These are phyloP conservation scores for Knufia fluminis DNA, from an alignment of 2,329 filamentous ascomycete species.

Conservation along the genomic window DNA sequence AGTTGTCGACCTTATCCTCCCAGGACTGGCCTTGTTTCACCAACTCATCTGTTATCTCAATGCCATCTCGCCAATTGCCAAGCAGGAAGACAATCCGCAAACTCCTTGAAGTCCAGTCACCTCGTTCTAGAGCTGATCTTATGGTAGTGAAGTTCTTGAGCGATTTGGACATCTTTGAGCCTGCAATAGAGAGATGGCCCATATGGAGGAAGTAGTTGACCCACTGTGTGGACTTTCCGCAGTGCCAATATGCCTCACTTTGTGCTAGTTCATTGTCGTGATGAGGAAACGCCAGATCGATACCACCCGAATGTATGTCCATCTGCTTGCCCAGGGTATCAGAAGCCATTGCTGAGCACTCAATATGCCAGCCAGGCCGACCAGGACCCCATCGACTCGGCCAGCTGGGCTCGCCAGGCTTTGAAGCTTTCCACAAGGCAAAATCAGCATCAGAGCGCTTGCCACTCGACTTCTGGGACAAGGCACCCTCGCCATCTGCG, in stretches of 20 bases:
- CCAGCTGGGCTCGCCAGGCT: conserved; percentile 87
- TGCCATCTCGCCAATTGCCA: conserved; percentile 80
- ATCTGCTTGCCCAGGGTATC: conserved; percentile 75
- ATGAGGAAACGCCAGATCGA: conserved; percentile 85
- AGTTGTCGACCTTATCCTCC: conserved; percentile 70
- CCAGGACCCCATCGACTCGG: conserved; percentile 78
- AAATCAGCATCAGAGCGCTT: conserved; percentile 80
- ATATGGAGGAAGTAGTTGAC: conserved; percentile 95
- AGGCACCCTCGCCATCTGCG: conserved; percentile 80
- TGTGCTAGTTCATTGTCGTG: conserved; percentile 90
- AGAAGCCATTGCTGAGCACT: conserved; percentile 92
- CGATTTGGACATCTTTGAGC: conserved; percentile 92
- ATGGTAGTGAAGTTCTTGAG: conserved; percentile 96
- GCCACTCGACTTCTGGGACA: conserved; percentile 50
- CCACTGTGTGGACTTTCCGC: conserved; percentile 55
- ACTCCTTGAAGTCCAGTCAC: conserved; percentile 66
- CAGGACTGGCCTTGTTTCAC: conserved; percentile 64
- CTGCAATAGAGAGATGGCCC: conserved; percentile 81
- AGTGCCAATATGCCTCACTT: conserved; percentile 70
- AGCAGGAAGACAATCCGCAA: conserved; percentile 81
- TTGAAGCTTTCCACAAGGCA: conserved; percentile 86
- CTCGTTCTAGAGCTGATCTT: conserved; percentile 61
- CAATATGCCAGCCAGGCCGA: conserved; percentile 91
- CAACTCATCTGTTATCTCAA: conserved; percentile 82
- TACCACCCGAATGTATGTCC: conserved; percentile 87